A percentile compares a stretch with the other conserved stretches of the same genome.
Evolutionary conservation across 1,284 basidiomycete species (phyloP).

Genomic region (Fomitopsis betulina): DNA sequence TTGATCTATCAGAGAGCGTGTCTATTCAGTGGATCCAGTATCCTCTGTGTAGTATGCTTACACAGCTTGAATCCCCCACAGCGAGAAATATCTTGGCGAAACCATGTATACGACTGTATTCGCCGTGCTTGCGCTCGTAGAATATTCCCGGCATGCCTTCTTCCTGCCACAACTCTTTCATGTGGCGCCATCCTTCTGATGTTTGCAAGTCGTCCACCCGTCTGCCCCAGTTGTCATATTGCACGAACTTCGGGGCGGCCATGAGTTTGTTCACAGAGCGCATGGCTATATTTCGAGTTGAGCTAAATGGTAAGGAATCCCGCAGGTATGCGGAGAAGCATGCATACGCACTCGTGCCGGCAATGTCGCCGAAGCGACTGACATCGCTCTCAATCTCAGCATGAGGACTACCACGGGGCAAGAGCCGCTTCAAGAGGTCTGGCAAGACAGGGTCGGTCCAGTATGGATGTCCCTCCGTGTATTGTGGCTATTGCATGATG

Average conservation of each 20-base stretch:
- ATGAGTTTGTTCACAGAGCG: constrained; percentile 41
- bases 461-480: constrained; percentile 54
- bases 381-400: constrained; percentile 50
- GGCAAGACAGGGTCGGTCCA: constrained; percentile 55
- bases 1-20: constrained; percentile 38
- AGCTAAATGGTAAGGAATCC: background rate
- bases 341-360: constrained; percentile 41
- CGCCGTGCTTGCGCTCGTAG: constrained; percentile 54
- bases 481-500: constrained; percentile 28
- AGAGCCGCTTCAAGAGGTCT: constrained; percentile 46
- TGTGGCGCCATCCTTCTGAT: constrained; percentile 65
- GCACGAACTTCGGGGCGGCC: constrained; percentile 46
- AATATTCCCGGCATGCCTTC: constrained; percentile 68
- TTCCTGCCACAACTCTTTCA: constrained; percentile 64
- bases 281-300: constrained; percentile 28
- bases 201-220: constrained; percentile 62
- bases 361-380: constrained; percentile 47
- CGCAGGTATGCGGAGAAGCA: background rate
- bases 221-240: constrained; percentile 69
- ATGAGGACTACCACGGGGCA: constrained; percentile 40
- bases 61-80: constrained; percentile 58
- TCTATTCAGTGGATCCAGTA: background rate
- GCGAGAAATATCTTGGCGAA: constrained; percentile 64
- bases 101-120: constrained; percentile 53
- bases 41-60: constrained; percentile 18